Evolutionary conservation across 2,329 filamentous ascomycete genomes (phyloP).

Genomic region (Xylaria sp.): DNA sequence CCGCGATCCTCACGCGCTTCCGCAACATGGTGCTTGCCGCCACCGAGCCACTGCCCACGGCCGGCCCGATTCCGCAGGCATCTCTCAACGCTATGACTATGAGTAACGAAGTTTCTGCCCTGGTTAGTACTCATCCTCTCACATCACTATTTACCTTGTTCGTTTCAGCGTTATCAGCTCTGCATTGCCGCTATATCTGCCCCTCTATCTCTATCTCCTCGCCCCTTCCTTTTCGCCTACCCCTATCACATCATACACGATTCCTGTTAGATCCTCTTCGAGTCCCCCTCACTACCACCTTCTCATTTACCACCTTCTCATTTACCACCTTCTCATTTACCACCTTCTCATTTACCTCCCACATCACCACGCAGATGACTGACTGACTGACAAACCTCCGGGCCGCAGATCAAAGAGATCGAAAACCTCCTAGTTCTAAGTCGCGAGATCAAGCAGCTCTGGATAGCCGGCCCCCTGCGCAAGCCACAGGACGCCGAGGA

Average conservation of each 20-base stretch:
- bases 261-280: too few relatives aligned
- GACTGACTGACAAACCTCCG: slow-evolving; percentile 14
- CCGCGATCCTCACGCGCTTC: slow-evolving; percentile 58
- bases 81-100: slow-evolving; percentile 55
- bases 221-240: too few relatives aligned
- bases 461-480: slow-evolving; percentile 60
- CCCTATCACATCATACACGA: not conserved
- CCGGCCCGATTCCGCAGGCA: slow-evolving; percentile 53
- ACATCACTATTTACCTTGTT: too few relatives aligned
- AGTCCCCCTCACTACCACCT: not conserved
- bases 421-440: slow-evolving; percentile 60
- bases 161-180: not conserved
- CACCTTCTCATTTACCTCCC: not conserved
- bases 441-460: slow-evolving; percentile 61
- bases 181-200: not conserved
- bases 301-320: not conserved
- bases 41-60: slow-evolving; percentile 51
- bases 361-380: not conserved
- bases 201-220: not conserved
- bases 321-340: too few relatives aligned
- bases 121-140: slow-evolving; percentile 47
- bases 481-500: slow-evolving; percentile 56
- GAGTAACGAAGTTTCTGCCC: slow-evolving; percentile 52
- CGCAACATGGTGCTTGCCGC: slow-evolving; percentile 56
- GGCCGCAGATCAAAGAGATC: slow-evolving; percentile 53